Evolutionary conservation across 257 asterid species (phyloP).

Genomic region (Solanum rostratum): DNA sequence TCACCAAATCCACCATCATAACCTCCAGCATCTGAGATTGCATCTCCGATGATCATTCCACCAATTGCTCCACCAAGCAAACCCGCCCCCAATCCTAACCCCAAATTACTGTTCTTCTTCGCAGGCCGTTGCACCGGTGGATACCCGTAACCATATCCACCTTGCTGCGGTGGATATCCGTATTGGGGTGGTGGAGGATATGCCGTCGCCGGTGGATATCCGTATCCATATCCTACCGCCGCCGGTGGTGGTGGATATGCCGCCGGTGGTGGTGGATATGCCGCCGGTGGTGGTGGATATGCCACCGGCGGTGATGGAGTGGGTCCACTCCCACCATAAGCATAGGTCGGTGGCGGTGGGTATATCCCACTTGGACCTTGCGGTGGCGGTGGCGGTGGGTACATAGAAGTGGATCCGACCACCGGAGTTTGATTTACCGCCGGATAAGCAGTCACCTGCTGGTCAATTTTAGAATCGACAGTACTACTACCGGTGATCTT

Average conservation of each 20-base stretch:
- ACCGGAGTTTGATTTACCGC: neutral
- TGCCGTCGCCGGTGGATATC: neutral
- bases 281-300: neutral
- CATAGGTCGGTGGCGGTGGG: slow-evolving; percentile 12
- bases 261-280: neutral
- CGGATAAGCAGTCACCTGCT: slow-evolving; percentile 39
- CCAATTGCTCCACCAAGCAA: slow-evolving; percentile 75
- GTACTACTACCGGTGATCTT: slow-evolving; percentile 6
- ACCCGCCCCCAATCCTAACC: slow-evolving; percentile 78
- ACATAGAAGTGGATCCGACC: slow-evolving; percentile 37
- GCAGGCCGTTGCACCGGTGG: slow-evolving; percentile 35
- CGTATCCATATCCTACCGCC: slow-evolving; percentile 2
- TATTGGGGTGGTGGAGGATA: slow-evolving; percentile 15
- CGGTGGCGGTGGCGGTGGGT: slow-evolving; percentile 14
- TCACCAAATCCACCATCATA: slow-evolving; percentile 31
- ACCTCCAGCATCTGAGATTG: slow-evolving; percentile 39
- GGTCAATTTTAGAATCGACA: slow-evolving; percentile 1
- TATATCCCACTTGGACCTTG: slow-evolving; percentile 1
- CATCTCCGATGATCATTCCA: slow-evolving; percentile 62
- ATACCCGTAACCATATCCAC: slow-evolving; percentile 55
- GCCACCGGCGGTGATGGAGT: neutral
- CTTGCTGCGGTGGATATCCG: slow-evolving; percentile 12
- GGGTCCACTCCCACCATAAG: neutral
- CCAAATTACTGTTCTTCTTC: slow-evolving; percentile 40
- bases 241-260: slow-evolving; percentile 1